A percentile compares a stretch with the other conserved stretches of the same genome.
Evolutionary conservation across 2,329 filamentous ascomycete genomes (phyloP).

Genomic region (Onygena corvina): DNA sequence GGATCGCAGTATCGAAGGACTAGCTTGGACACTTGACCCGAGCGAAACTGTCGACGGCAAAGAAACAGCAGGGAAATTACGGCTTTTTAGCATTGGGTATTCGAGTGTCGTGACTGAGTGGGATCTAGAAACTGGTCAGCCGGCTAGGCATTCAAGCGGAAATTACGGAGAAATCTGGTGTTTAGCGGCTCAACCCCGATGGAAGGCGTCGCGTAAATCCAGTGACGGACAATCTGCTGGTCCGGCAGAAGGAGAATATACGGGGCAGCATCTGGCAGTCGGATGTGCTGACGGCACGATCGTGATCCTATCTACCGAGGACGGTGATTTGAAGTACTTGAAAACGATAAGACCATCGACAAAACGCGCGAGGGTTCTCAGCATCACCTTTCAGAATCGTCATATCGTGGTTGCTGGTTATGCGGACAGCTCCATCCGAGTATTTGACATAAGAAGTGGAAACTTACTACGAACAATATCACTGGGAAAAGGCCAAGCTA

Average conservation of each 20-base stretch:
- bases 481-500: slow-evolving; percentile 62
- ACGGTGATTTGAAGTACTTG: slow-evolving; percentile 70
- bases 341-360: slow-evolving; percentile 63
- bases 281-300: slow-evolving; percentile 88
- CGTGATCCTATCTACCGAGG: slow-evolving; percentile 73
- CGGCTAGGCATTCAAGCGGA: slow-evolving; percentile 71
- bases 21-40: slow-evolving; percentile 83
- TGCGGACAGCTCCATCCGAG: slow-evolving; percentile 88
- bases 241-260: slow-evolving; percentile 30
- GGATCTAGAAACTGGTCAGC: slow-evolving; percentile 69
- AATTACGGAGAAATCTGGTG: slow-evolving; percentile 98
- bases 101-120: slow-evolving; percentile 89
- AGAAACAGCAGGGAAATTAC: slow-evolving; percentile 57
- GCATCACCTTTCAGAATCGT: slow-evolving; percentile 76
- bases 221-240: slow-evolving; percentile 27
- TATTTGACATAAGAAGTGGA: slow-evolving; percentile 74
- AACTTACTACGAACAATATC: slow-evolving; percentile 70
- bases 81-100: slow-evolving; percentile 93
- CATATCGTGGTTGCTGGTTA: slow-evolving; percentile 79
- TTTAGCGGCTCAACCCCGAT: slow-evolving; percentile 68
- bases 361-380: slow-evolving; percentile 80
- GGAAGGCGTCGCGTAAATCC: slow-evolving; percentile 29
- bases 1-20: slow-evolving; percentile 75
- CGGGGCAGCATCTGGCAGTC: slow-evolving; percentile 58
- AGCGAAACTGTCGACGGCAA: slow-evolving; percentile 49